Percentiles rank a stretch among this genome's conserved stretches.
These are phyloP conservation scores for Mimosa bimucronata DNA, from an alignment of 306 rosid genomes.

Conservation along the genomic window DNA sequence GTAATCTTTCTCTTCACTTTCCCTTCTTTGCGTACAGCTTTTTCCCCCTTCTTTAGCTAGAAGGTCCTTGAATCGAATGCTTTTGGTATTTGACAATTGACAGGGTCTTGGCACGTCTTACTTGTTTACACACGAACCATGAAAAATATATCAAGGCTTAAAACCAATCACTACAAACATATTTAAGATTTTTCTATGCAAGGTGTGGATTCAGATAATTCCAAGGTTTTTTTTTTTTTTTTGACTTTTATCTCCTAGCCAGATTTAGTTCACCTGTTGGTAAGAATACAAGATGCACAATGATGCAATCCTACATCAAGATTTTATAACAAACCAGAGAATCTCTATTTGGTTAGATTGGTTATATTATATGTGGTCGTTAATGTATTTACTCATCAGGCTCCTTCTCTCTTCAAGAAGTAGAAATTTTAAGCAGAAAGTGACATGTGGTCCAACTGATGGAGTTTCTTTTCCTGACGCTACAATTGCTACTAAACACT, in stretches of 20 bases:
- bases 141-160: background rate
- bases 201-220: background rate
- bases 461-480: conserved; percentile 2
- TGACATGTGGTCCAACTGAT: conserved; percentile 8
- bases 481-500: background rate
- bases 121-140: background rate
- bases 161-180: background rate
- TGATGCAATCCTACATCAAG: background rate
- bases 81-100: background rate
- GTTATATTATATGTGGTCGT: background rate
- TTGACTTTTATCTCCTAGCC: background rate
- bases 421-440: background rate
- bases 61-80: background rate
- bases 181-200: background rate
- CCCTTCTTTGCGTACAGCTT: background rate
- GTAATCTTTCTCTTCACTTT: conserved; percentile 17
- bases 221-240: background rate
- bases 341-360: background rate
- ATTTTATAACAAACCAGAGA: background rate
- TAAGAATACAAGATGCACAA: background rate
- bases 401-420: background rate
- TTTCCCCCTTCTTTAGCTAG: background rate
- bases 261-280: background rate
- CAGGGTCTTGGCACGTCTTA: background rate
- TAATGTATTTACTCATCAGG: background rate